A percentile compares a stretch with the other conserved stretches of the same genome.
These are phyloP conservation scores for Melaleuca alternifolia DNA, from an alignment of 345 rosid genomes.

Conservation along the genomic window DNA sequence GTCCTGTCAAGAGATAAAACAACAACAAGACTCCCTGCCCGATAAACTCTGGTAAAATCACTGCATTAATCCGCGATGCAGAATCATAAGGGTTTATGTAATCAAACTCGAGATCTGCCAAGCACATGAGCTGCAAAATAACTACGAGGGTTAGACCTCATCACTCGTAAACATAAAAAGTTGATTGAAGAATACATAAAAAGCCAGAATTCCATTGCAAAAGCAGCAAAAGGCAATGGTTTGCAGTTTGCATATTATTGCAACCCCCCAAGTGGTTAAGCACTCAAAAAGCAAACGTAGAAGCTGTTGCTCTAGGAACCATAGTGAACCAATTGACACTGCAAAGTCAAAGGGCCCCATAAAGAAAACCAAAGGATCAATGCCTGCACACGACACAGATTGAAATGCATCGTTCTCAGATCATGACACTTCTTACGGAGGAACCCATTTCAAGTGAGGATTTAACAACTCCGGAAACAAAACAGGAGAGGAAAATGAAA, in stretches of 20 bases:
- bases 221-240: not conserved
- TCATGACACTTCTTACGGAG: not conserved
- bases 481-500: not conserved
- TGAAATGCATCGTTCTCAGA: not conserved
- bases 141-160: not conserved
- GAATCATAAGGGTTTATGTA: constrained; percentile 76
- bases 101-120: constrained; percentile 73
- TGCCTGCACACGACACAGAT: not conserved
- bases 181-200: not conserved
- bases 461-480: not conserved
- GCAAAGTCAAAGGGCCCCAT: not conserved
- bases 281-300: not conserved
- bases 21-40: constrained; percentile 39
- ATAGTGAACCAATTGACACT: not conserved
- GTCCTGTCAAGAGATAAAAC: constrained; percentile 47
- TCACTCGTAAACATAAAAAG: not conserved
- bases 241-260: not conserved
- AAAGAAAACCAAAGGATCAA: not conserved
- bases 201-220: not conserved
- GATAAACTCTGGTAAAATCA: constrained; percentile 48
- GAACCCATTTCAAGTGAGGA: not conserved
- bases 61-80: constrained; percentile 48
- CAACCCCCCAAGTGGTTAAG: not conserved
- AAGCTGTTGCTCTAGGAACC: not conserved
- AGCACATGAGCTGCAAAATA: constrained; percentile 58